A percentile compares a stretch with the other conserved stretches of the same genome.
Conservation (phyloP, 1,139 yeast genomes). For the Nematodospora anomalae region DNA sequence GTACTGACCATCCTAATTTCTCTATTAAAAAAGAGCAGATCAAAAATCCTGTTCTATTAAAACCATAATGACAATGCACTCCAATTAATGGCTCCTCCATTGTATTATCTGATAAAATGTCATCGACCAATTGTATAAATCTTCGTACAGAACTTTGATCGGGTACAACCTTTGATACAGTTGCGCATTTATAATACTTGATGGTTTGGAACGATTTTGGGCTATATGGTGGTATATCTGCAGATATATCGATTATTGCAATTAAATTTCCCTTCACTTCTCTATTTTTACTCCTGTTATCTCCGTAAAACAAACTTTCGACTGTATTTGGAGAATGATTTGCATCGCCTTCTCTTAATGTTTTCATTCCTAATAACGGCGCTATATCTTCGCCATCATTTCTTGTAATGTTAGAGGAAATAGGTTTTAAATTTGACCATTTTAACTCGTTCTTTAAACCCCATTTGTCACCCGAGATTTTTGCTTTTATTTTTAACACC, state of each 20-base stretch:
- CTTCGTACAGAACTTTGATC: slow-evolving; percentile 58
- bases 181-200: slow-evolving; percentile 68
- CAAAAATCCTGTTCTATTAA: slow-evolving; percentile 75
- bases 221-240: slow-evolving; percentile 74
- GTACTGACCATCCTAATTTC: slow-evolving; percentile 56
- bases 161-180: slow-evolving; percentile 78
- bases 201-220: slow-evolving; percentile 56
- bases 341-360: slow-evolving; percentile 64
- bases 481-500: slow-evolving; percentile 63
- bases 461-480: slow-evolving; percentile 71
- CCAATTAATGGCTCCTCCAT: slow-evolving; percentile 46
- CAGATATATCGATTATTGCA: slow-evolving; percentile 71
- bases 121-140: slow-evolving; percentile 56
- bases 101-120: slow-evolving; percentile 33
- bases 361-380: slow-evolving; percentile 71
- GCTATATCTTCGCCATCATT: slow-evolving; percentile 33
- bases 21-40: slow-evolving; percentile 71
- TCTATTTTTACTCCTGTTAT: slow-evolving; percentile 17
- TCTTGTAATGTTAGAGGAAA: slow-evolving; percentile 47
- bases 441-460: slow-evolving; percentile 73
- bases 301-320: slow-evolving; percentile 45
- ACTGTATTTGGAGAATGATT: slow-evolving; percentile 58
- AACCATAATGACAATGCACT: slow-evolving; percentile 82
- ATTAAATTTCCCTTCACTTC: slow-evolving; percentile 38
- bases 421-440: slow-evolving; percentile 60